phyloP scores from a whole-genome alignment of 139 green algal species.

The Asterochloris sp. region DNA sequence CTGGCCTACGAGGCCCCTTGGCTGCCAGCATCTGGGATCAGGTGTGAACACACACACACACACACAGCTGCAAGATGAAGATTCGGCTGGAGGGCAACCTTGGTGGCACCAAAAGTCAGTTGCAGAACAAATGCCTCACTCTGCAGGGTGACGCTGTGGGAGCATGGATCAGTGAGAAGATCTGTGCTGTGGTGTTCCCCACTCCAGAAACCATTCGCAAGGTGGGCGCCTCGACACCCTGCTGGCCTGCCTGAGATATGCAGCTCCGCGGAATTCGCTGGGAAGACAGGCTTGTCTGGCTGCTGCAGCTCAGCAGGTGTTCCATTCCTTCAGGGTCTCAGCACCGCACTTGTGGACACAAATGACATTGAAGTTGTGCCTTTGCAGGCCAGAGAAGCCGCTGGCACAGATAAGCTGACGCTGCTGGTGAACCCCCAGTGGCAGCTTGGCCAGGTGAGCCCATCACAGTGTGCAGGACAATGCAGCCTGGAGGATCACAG shows the following conservation, averaged over 20 bases:
- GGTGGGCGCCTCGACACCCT: constrained; percentile 15
- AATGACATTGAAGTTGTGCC: not conserved
- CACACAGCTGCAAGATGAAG: not conserved
- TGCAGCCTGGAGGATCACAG: not conserved
- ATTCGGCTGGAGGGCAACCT: not conserved
- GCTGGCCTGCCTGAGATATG: not conserved
- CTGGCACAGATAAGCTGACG: constrained; percentile 39
- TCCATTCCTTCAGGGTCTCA: not conserved
- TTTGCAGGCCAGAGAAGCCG: constrained; percentile 25
- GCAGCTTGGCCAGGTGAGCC: constrained; percentile 42
- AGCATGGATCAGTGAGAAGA: constrained; percentile 52
- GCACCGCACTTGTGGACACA: too few relatives aligned
- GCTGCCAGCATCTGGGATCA: constrained; percentile 65
- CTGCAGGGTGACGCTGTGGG: constrained; percentile 66
- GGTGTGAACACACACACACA: not conserved
- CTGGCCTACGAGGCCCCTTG: constrained; percentile 55
- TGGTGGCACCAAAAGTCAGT: too few relatives aligned
- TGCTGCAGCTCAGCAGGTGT: not conserved
- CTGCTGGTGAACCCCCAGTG: constrained; percentile 84
- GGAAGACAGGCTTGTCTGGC: too few relatives aligned
- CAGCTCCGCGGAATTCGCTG: too few relatives aligned
- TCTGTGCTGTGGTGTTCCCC: constrained; percentile 77
- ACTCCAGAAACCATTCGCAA: constrained; percentile 56
- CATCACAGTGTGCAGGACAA: constrained; percentile 35
- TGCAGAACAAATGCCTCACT: too few relatives aligned